Conservation (phyloP, 1,284 basidiomycete species). For the Ganoderma resinaceum region DNA sequence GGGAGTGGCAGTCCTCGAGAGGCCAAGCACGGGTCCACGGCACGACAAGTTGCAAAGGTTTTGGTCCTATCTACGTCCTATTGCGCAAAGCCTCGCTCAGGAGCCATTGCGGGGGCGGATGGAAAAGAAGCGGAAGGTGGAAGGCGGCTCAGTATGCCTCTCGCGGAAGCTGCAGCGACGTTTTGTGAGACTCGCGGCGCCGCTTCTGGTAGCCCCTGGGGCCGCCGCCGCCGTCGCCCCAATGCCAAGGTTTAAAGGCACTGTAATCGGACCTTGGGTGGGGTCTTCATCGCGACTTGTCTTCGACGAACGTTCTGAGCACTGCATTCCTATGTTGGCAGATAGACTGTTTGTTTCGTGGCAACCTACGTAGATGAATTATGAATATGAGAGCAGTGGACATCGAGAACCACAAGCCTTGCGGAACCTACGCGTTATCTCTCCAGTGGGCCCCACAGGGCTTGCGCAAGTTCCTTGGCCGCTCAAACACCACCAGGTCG, state of each 20-base stretch:
- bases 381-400: too few relatives aligned
- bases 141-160: background rate
- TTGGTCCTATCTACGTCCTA: background rate
- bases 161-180: background rate
- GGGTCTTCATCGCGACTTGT: background rate
- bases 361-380: background rate
- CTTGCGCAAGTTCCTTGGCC: too few relatives aligned
- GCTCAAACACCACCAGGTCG: background rate
- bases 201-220: background rate
- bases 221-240: background rate
- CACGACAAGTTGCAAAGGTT: too few relatives aligned
- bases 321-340: background rate
- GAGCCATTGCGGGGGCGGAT: background rate
- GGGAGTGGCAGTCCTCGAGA: background rate
- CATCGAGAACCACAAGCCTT: too few relatives aligned
- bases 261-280: background rate
- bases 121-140: background rate
- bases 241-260: background rate
- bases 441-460: too few relatives aligned
- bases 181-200: background rate
- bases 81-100: background rate
- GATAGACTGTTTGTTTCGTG: background rate
- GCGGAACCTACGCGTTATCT: background rate
- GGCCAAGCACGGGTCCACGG: too few relatives aligned
- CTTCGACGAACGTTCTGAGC: background rate